Conservation (phyloP, 208 protist genomes). For the Leishmania gerbilli region DNA sequence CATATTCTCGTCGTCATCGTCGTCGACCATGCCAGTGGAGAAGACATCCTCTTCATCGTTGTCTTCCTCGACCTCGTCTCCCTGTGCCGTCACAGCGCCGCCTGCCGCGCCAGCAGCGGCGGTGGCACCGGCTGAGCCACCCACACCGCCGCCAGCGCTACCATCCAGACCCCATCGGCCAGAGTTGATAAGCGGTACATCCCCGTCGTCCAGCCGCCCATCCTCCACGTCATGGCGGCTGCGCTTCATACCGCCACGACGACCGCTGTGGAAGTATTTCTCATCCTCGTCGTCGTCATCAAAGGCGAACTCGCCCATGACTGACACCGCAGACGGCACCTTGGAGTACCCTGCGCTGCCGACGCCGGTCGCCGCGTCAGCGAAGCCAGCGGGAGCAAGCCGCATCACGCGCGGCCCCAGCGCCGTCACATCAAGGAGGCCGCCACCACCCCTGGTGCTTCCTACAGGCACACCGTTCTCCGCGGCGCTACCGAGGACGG, state of each 20-base stretch:
- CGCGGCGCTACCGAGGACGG: background rate
- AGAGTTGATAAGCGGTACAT: constrained; percentile 19
- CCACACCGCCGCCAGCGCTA: background rate
- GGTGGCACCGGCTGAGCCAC: background rate
- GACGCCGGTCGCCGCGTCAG: constrained; percentile 4
- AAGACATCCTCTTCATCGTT: constrained; percentile 58
- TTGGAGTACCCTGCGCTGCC: background rate
- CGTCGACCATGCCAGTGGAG: constrained; percentile 37
- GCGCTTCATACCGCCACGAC: constrained; percentile 14
- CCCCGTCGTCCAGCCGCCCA: constrained; percentile 20
- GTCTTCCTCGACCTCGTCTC: constrained; percentile 23
- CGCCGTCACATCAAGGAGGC: constrained; percentile 23
- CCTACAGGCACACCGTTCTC: background rate
- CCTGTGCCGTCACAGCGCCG: background rate
- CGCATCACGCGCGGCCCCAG: constrained; percentile 18
- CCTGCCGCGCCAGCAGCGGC: constrained; percentile 8
- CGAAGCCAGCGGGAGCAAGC: background rate
- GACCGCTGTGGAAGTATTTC: background rate
- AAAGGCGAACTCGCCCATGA: constrained; percentile 26
- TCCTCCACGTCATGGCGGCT: constrained; percentile 35
- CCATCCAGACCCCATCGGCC: constrained; percentile 9
- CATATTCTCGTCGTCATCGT: constrained; percentile 70
- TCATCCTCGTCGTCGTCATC: constrained; percentile 37
- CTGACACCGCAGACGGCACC: background rate
- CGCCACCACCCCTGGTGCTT: constrained; percentile 10